A percentile compares a stretch with the other conserved stretches of the same genome.
phyloP scores from a whole-genome alignment of 2,329 filamentous ascomycete species.

The Apiospora sp. region DNA sequence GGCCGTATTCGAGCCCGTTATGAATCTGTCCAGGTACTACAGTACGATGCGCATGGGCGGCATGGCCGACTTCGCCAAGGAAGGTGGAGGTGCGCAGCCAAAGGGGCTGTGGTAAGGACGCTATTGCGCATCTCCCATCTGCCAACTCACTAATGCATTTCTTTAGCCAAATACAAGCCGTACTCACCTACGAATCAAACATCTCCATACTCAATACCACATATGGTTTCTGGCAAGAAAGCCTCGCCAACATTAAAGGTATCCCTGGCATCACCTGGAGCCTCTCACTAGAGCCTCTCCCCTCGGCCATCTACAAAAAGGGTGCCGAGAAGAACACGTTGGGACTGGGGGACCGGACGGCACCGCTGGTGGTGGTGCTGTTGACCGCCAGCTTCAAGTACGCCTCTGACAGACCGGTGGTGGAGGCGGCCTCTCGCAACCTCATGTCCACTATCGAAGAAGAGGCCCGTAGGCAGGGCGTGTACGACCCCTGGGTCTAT shows the following conservation, averaged over 20 bases:
- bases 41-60: slow-evolving; percentile 23
- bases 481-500: slow-evolving; percentile 34
- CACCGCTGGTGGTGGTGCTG: slow-evolving; percentile 25
- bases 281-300: slow-evolving; percentile 31
- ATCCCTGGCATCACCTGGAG: slow-evolving; percentile 29
- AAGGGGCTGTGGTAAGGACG: slow-evolving; percentile 24
- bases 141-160: neutral
- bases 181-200: slow-evolving; percentile 25
- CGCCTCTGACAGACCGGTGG: slow-evolving; percentile 24
- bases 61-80: slow-evolving; percentile 25
- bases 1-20: slow-evolving; percentile 7
- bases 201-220: slow-evolving; percentile 26
- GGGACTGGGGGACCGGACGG: slow-evolving; percentile 26
- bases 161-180: slow-evolving; percentile 6
- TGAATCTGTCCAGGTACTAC: neutral
- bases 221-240: slow-evolving; percentile 25
- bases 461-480: slow-evolving; percentile 28
- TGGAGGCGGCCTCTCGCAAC: slow-evolving; percentile 24
- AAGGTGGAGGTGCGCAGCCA: slow-evolving; percentile 17
- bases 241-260: slow-evolving; percentile 22
- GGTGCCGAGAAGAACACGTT: slow-evolving; percentile 24
- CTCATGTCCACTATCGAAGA: slow-evolving; percentile 26
- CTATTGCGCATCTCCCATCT: no score
- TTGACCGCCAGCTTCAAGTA: slow-evolving; percentile 25
- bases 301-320: slow-evolving; percentile 30